Evolutionary conservation across 257 asterid species (phyloP).

Genomic region (Plantago elongata): DNA sequence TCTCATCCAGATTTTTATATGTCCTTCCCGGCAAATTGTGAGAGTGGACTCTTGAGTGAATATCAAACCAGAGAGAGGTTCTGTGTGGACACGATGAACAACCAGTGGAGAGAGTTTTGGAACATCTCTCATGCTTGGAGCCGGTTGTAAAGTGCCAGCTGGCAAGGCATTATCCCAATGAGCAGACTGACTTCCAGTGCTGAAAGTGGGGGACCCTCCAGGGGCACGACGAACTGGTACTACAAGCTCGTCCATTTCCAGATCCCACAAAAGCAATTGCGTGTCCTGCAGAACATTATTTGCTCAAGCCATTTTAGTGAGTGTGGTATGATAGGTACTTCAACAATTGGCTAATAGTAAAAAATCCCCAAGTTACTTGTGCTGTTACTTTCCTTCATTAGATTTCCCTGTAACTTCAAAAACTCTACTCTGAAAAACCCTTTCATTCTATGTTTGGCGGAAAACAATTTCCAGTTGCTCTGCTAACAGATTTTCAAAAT

Average conservation of each 20-base stretch:
- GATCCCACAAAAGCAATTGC: slow-evolving; percentile 91
- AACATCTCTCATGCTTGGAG: slow-evolving; percentile 85
- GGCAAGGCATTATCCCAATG: slow-evolving; percentile 90
- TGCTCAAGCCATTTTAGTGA: neutral
- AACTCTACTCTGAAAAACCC: no score
- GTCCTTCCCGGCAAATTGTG: slow-evolving; percentile 83
- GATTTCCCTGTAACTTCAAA: no score
- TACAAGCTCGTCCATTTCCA: slow-evolving; percentile 94
- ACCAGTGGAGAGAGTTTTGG: slow-evolving; percentile 89
- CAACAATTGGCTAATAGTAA: no score
- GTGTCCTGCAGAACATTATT: slow-evolving; percentile 54
- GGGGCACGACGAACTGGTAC: slow-evolving; percentile 96
- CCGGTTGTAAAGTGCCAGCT: slow-evolving; percentile 71
- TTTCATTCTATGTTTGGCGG: no score
- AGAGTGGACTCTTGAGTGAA: slow-evolving; percentile 86
- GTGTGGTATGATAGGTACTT: no score
- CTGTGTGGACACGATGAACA: slow-evolving; percentile 89
- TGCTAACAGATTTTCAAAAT: no score
- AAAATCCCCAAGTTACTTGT: no score
- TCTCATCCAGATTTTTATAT: slow-evolving; percentile 90
- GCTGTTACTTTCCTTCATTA: no score
- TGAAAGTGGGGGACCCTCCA: slow-evolving; percentile 91
- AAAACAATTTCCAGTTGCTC: no score
- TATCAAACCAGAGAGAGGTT: slow-evolving; percentile 82
- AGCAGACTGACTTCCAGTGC: slow-evolving; percentile 86